Evolutionary conservation across 305 asterid genomes (phyloP), one percentile per base, ranked within the genome.

Genomic region (Plantago coronopus): DNA sequence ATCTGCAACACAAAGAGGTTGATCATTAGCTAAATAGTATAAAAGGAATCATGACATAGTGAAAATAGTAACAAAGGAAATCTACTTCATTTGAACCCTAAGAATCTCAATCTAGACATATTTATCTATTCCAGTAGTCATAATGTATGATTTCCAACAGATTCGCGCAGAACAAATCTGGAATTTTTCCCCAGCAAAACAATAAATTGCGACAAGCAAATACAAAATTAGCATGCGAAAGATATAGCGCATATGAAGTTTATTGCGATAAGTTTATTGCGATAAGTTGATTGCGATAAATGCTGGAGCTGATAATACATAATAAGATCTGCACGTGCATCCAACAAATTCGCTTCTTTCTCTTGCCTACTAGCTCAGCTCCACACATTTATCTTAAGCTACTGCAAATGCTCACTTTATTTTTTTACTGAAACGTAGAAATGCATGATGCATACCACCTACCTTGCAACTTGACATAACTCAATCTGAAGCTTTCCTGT

Each of bases 401-500:
- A 29, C 38, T 51, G 57, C 57, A 51, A 50, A 53, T 20, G 9
- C 17, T 53, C 42, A 53, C 40, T 15, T 25, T 22, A 51, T 14
- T 1, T 6, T 12, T 16, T 15, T 34, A 51, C 12, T 10, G 22
- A n/a, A 14, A 23, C 25, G 29, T 25, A 17, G 14, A 44, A 23
- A 54, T 13, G 2, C n/a, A 16, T 20, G 45, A 56, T 20, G 34
- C 46, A 13, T 19, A 12, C 13, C 48, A 53, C 66, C 53, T 48
- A 61, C 27, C 43, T 59, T 37, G 68, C 43, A 48, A 64, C 61
- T 49, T 54, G 66, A 31, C 1, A 13, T 19, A 55, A 12, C 27
- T 65, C 73, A 63, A 17, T 69, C 69, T 59, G 70, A 75, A 62
- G 55, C 64, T 72, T 77, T 89, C 80, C 77, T 89, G 70, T 78